Evolutionary conservation across 345 rosid species (phyloP).

Genomic region (Eutrema yunnanense): DNA sequence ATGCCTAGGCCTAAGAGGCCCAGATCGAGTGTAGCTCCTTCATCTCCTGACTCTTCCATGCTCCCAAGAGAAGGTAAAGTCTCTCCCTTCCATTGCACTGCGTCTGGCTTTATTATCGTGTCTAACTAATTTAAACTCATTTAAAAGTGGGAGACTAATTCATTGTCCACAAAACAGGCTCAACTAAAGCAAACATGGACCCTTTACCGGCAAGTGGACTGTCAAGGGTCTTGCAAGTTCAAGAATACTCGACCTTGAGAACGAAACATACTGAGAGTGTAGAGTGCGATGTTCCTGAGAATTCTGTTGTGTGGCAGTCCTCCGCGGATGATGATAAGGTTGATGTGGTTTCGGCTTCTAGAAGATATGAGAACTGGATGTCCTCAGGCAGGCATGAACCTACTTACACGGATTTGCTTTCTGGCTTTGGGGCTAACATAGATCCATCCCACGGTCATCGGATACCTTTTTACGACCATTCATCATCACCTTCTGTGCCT

Average conservation of each 20-base stretch:
- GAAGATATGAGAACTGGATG: slow-evolving; percentile 51
- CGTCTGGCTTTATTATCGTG: not conserved
- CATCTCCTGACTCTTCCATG: slow-evolving; percentile 57
- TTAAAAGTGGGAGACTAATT: slow-evolving; percentile 1
- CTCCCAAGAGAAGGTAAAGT: slow-evolving; percentile 58
- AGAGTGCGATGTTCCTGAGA: slow-evolving; percentile 51
- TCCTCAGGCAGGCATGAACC: slow-evolving; percentile 45
- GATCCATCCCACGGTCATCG: slow-evolving; percentile 37
- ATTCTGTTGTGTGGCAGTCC: slow-evolving; percentile 51
- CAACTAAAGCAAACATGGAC: slow-evolving; percentile 43
- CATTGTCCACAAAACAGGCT: slow-evolving; percentile 24
- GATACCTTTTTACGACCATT: slow-evolving; percentile 37
- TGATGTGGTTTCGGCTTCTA: slow-evolving; percentile 41
- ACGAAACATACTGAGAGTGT: slow-evolving; percentile 43
- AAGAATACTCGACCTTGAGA: slow-evolving; percentile 69
- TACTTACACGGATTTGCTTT: slow-evolving; percentile 54
- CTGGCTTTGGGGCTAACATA: slow-evolving; percentile 47
- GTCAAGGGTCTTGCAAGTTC: slow-evolving; percentile 80
- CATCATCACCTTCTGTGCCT: slow-evolving; percentile 23
- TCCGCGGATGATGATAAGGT: slow-evolving; percentile 51
- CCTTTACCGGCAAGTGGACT: slow-evolving; percentile 48
- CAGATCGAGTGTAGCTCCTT: slow-evolving; percentile 42
- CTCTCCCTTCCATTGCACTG: not conserved
- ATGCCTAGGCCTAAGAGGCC: slow-evolving; percentile 58
- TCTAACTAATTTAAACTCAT: not conserved